phyloP scores from a whole-genome alignment of 345 rosid species.

The Ceriops zippeliana region DNA sequence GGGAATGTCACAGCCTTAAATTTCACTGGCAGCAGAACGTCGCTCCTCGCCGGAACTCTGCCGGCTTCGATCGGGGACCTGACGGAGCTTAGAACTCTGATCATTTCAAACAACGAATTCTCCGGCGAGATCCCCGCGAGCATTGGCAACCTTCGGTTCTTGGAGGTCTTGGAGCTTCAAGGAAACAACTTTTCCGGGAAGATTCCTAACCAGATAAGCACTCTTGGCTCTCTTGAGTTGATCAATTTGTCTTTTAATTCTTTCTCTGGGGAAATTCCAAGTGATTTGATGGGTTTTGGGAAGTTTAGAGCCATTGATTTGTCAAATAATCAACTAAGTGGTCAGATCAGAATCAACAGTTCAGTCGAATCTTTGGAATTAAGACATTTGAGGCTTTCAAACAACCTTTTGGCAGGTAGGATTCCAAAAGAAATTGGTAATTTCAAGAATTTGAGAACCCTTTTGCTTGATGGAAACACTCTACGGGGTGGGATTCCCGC shows the following conservation, averaged over 20 bases:
- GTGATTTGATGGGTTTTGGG: slow-evolving; percentile 38
- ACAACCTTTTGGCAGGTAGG: slow-evolving; percentile 36
- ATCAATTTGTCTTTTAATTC: slow-evolving; percentile 55
- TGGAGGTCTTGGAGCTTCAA: slow-evolving; percentile 53
- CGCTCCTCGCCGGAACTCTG: slow-evolving; percentile 32
- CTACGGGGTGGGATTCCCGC: slow-evolving; percentile 50
- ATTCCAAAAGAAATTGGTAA: slow-evolving; percentile 51
- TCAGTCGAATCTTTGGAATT: slow-evolving; percentile 33
- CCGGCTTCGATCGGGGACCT: slow-evolving; percentile 34
- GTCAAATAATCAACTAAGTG: slow-evolving; percentile 46
- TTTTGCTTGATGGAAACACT: slow-evolving; percentile 55
- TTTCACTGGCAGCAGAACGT: slow-evolving; percentile 14
- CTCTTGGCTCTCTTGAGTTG: slow-evolving; percentile 28
- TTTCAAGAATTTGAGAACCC: slow-evolving; percentile 41
- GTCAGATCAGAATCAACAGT: slow-evolving; percentile 28
- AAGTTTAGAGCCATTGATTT: slow-evolving; percentile 42
- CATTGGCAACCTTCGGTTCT: slow-evolving; percentile 34
- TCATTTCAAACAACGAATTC: slow-evolving; percentile 37
- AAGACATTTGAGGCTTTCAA: slow-evolving; percentile 49
- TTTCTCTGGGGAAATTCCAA: slow-evolving; percentile 42
- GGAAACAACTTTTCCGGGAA: slow-evolving; percentile 57
- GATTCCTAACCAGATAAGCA: slow-evolving; percentile 43
- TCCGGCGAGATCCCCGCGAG: slow-evolving; percentile 49
- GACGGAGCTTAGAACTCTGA: slow-evolving; percentile 33
- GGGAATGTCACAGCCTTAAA: slow-evolving; percentile 35